phyloP scores from a whole-genome alignment of 768 basidiomycete genomes.

The Fomitopsis pulvina region DNA sequence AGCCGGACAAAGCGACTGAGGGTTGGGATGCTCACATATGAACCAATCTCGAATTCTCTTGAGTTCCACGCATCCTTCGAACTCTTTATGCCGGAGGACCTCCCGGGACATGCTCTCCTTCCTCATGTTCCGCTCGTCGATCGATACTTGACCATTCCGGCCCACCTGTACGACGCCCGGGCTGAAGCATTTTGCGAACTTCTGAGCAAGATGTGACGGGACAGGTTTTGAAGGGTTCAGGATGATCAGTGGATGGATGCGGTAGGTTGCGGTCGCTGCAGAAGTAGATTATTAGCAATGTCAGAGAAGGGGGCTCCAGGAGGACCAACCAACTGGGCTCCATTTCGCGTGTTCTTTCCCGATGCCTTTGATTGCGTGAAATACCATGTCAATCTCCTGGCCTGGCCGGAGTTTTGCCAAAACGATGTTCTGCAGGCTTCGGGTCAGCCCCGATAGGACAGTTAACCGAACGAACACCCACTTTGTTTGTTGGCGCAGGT shows the following conservation, averaged over 20 bases:
- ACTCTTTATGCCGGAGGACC: constrained; percentile 88
- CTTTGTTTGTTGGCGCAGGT: constrained; percentile 62
- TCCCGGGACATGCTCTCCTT: constrained; percentile 90
- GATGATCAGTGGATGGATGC: constrained; percentile 78
- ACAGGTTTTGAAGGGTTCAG: constrained; percentile 68
- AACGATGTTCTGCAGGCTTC: constrained; percentile 53
- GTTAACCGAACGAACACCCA: neutral
- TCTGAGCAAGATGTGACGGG: constrained; percentile 66
- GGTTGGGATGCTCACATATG: constrained; percentile 56
- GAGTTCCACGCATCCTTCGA: constrained; percentile 75
- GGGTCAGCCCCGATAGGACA: neutral
- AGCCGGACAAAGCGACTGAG: neutral
- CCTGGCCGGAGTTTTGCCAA: constrained; percentile 90
- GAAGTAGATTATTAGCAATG: neutral
- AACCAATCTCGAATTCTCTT: constrained; percentile 88
- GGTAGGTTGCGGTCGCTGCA: constrained; percentile 95
- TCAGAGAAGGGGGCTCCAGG: neutral
- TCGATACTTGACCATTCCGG: constrained; percentile 46
- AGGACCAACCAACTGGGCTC: constrained; percentile 76
- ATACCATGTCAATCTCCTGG: constrained; percentile 75
- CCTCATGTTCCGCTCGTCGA: constrained; percentile 60
- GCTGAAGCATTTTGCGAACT: constrained; percentile 86
- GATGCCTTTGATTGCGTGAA: constrained; percentile 89
- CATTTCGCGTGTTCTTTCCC: constrained; percentile 97
- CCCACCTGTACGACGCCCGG: constrained; percentile 69